These are phyloP conservation scores for Paramyrothecium roridum DNA, from an alignment of 2,329 filamentous ascomycete genomes.

Conservation along the genomic window DNA sequence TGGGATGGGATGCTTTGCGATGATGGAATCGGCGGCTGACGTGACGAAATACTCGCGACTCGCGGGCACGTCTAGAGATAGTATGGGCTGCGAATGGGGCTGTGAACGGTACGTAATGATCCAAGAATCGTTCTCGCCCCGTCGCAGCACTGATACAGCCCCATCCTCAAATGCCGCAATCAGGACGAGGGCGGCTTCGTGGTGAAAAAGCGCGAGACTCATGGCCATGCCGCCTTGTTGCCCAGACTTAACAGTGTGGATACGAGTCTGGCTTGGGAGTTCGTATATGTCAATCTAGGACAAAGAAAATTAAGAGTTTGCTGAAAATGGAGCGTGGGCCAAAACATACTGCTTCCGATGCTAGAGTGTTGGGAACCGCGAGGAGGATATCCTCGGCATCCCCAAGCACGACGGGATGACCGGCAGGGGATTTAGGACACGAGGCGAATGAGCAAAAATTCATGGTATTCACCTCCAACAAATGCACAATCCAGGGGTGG, in stretches of 20 bases:
- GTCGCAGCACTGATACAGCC: slow-evolving; percentile 62
- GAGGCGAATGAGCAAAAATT: slow-evolving; percentile 88
- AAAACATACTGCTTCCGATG: slow-evolving; percentile 62
- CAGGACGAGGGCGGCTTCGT: slow-evolving; percentile 53
- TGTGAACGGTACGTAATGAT: slow-evolving; percentile 59
- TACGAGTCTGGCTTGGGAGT: slow-evolving; percentile 70
- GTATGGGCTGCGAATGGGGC: slow-evolving; percentile 74
- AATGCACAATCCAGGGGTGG: slow-evolving; percentile 81
- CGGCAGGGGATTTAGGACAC: slow-evolving; percentile 38
- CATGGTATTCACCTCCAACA: slow-evolving; percentile 83
- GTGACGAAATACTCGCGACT: slow-evolving; percentile 64
- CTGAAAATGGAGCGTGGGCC: background rate
- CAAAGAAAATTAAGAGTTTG: slow-evolving; percentile 5
- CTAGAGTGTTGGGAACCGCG: slow-evolving; percentile 76
- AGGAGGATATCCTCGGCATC: slow-evolving; percentile 53
- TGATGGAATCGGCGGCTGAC: slow-evolving; percentile 75
- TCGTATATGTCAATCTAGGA: slow-evolving; percentile 75
- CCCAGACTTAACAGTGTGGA: slow-evolving; percentile 51
- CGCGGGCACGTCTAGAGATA: slow-evolving; percentile 64
- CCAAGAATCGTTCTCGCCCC: slow-evolving; percentile 41
- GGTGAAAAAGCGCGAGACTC: slow-evolving; percentile 65
- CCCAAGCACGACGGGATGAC: slow-evolving; percentile 10
- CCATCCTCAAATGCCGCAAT: slow-evolving; percentile 85
- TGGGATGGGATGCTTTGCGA: slow-evolving; percentile 73
- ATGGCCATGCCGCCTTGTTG: slow-evolving; percentile 79